phyloP scores from a whole-genome alignment of 1,139 yeast genomes.

The Kodamaea anthophila region DNA sequence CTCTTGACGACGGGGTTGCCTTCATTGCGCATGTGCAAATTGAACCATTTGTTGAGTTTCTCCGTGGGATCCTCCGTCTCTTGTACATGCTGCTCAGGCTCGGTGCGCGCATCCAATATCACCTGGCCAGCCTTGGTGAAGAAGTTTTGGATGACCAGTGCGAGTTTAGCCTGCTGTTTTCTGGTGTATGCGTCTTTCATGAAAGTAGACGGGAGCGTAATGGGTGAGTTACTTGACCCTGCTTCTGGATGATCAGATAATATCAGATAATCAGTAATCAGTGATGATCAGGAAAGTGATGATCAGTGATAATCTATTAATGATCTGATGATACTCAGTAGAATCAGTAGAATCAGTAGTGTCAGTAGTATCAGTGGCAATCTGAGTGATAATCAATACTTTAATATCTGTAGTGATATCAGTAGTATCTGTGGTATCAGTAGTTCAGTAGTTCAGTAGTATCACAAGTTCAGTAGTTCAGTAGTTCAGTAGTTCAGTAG shows the following conservation, averaged over 20 bases:
- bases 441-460: not conserved
- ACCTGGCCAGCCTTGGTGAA: conserved; percentile 67
- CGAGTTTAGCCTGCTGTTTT: conserved; percentile 25
- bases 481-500: not conserved
- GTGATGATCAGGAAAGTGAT: not conserved
- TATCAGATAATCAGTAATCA: too few relatives aligned
- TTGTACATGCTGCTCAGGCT: too few relatives aligned
- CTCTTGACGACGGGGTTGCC: conserved; percentile 46
- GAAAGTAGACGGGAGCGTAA: not conserved
- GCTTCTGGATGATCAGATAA: too few relatives aligned
- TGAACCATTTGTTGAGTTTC: conserved; percentile 60
- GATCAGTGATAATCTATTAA: not conserved
- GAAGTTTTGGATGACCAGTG: conserved; percentile 57
- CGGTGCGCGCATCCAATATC: conserved; percentile 21
- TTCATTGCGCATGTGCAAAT: conserved; percentile 43
- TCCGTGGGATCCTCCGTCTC: conserved; percentile 5
- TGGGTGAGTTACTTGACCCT: too few relatives aligned
- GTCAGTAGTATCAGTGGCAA: too few relatives aligned
- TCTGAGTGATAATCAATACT: too few relatives aligned
- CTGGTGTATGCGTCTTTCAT: conserved; percentile 11
- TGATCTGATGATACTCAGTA: too few relatives aligned
- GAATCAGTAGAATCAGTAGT: too few relatives aligned
- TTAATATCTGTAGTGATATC: too few relatives aligned
- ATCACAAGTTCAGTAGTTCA: not conserved
- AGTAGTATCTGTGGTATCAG: too few relatives aligned